These are phyloP conservation scores for Saccharomycopsis hybrid DNA, from an alignment of 1,139 yeast species.

Conservation along the genomic window DNA sequence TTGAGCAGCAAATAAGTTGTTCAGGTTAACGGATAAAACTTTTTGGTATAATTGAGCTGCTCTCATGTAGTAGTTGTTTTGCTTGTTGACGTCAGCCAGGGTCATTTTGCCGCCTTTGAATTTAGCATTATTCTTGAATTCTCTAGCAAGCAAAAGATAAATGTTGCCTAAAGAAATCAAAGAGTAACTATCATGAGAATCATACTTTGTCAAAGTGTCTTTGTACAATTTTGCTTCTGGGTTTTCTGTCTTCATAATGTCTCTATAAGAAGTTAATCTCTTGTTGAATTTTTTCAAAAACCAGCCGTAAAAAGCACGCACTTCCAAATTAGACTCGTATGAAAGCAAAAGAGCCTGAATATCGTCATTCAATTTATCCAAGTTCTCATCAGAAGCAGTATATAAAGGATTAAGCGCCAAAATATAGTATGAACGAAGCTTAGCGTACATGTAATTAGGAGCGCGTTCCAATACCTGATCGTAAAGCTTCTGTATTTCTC, in stretches of 20 bases:
- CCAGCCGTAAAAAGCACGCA: conserved; percentile 93
- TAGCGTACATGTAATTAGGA: conserved; percentile 75
- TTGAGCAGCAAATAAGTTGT: conserved; percentile 94
- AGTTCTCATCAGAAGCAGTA: conserved; percentile 30
- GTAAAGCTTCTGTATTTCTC: conserved; percentile 48
- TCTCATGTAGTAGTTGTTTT: conserved; percentile 71
- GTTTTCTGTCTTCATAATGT: conserved; percentile 37
- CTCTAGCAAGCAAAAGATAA: conserved; percentile 78
- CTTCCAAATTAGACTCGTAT: conserved; percentile 63
- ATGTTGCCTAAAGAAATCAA: conserved; percentile 85
- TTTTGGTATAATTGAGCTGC: conserved; percentile 89
- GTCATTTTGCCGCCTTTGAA: conserved; percentile 28
- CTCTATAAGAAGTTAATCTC: conserved; percentile 29
- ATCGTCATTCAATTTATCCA: conserved; percentile 44
- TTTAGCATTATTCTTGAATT: conserved; percentile 43
- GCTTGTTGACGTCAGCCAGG: conserved; percentile 54
- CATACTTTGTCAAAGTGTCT: conserved; percentile 72
- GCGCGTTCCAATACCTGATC: conserved; percentile 45
- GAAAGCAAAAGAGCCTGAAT: conserved; percentile 47
- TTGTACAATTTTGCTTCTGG: conserved; percentile 77
- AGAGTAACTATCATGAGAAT: conserved; percentile 87
- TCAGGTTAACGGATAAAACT: conserved; percentile 76
- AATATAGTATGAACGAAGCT: conserved; percentile 60
- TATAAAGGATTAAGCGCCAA: conserved; percentile 32
- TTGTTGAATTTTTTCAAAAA: conserved; percentile 57